These are phyloP conservation scores for Teratosphaeria zuluensis DNA, from an alignment of 2,329 filamentous ascomycete genomes.

Conservation along the genomic window DNA sequence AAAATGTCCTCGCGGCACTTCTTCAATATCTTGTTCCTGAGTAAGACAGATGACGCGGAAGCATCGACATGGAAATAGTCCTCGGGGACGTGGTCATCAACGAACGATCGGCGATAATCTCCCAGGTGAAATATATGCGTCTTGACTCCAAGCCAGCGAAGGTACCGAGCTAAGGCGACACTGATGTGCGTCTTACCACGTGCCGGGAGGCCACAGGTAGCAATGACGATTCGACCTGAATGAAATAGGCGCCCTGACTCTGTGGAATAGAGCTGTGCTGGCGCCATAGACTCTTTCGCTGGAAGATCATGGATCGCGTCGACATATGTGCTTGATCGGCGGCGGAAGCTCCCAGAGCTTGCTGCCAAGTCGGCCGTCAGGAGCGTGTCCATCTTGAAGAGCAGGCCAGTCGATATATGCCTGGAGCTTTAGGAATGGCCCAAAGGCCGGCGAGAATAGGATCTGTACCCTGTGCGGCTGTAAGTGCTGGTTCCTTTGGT, in stretches of 20 bases:
- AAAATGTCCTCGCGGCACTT: conserved; percentile 97
- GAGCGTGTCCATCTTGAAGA: conserved; percentile 48
- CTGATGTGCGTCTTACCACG: conserved; percentile 98
- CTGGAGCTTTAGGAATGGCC: background rate
- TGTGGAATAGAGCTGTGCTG: conserved; percentile 94
- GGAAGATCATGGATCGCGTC: conserved; percentile 93
- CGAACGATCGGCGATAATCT: conserved; percentile 86
- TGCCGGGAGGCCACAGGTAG: conserved; percentile 89
- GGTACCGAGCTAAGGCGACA: conserved; percentile 86
- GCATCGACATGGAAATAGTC: conserved; percentile 98
- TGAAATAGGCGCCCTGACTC: conserved; percentile 96
- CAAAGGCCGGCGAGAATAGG: background rate
- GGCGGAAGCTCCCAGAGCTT: conserved; percentile 79
- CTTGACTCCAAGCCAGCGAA: conserved; percentile 96
- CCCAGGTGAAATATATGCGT: conserved; percentile 95
- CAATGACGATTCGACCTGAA: conserved; percentile 92
- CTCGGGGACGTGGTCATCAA: conserved; percentile 80
- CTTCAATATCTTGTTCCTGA: conserved; percentile 94
- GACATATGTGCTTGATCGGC: conserved; percentile 91
- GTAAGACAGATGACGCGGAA: conserved; percentile 79
- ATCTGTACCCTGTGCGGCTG: background rate
- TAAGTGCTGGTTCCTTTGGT: background rate
- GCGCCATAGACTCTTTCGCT: conserved; percentile 74
- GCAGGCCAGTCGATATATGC: background rate
- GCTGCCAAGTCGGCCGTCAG: conserved; percentile 84